A percentile compares a stretch with the other conserved stretches of the same genome.
phyloP scores from a whole-genome alignment of 768 basidiomycete species.

The Pulveroboletus sp. region DNA sequence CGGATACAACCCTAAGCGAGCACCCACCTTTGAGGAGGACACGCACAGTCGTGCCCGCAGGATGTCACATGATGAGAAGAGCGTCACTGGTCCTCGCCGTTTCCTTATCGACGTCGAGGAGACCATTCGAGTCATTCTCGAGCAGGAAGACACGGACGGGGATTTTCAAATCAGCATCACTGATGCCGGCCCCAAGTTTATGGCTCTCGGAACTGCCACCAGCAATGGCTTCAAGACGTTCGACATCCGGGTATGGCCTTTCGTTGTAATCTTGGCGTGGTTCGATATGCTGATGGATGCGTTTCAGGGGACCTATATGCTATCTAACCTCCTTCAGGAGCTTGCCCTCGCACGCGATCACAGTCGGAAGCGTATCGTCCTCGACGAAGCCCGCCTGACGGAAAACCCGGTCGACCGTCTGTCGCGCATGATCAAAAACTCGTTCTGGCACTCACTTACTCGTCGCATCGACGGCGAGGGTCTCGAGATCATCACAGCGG shows the following conservation, averaged over 20 bases:
- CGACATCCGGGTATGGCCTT: constrained; percentile 74
- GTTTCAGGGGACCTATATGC: constrained; percentile 93
- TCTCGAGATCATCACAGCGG: constrained; percentile 94
- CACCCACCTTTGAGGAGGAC: constrained; percentile 75
- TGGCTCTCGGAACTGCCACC: constrained; percentile 93
- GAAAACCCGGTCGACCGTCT: constrained; percentile 98
- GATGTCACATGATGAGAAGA: constrained; percentile 92
- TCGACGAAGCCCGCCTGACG: constrained; percentile 96
- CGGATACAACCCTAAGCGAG: constrained; percentile 65
- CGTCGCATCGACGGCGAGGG: constrained; percentile 96
- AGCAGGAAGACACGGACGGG: constrained; percentile 96
- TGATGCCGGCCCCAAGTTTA: constrained; percentile 94
- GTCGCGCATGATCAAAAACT: constrained; percentile 95
- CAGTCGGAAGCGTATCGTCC: constrained; percentile 90
- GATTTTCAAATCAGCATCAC: constrained; percentile 96
- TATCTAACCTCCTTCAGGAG: constrained; percentile 98
- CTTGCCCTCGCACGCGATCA: constrained; percentile 95
- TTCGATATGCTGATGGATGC: constrained; percentile 9
- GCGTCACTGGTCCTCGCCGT: constrained; percentile 70
- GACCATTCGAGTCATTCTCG: constrained; percentile 91
- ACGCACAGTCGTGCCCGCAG: constrained; percentile 68
- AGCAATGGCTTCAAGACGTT: constrained; percentile 98
- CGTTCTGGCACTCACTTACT: constrained; percentile 97
- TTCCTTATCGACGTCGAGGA: constrained; percentile 98
- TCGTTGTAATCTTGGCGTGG: not conserved